These are phyloP conservation scores for Plasmodium billcollinsi DNA, from an alignment of 169 alveolate species.

Conservation along the genomic window DNA sequence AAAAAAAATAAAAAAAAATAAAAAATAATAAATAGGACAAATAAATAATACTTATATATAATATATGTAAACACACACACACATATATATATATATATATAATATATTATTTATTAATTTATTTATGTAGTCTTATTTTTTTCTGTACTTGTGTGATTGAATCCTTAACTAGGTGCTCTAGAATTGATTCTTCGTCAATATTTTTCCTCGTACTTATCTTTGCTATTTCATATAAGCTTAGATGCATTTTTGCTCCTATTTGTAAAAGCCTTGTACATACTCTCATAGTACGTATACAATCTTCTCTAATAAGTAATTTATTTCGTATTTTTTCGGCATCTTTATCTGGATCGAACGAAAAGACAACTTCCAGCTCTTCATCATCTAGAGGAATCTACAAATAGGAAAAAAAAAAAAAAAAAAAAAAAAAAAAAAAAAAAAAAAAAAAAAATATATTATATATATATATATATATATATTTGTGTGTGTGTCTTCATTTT, in stretches of 20 bases:
- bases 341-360: conserved; percentile 90
- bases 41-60: not conserved
- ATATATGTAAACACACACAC: not conserved
- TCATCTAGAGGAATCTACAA: conserved; percentile 88
- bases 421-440: not conserved
- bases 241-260: conserved; percentile 90
- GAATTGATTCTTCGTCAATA: conserved; percentile 91
- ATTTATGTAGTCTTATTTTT: not conserved
- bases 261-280: conserved; percentile 91
- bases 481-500: too few relatives aligned
- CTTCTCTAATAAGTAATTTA: conserved; percentile 89
- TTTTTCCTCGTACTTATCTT: conserved; percentile 88
- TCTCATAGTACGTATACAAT: conserved; percentile 92
- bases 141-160: conserved; percentile 79
- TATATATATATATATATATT: not conserved
- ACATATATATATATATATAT: not conserved
- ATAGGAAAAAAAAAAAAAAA: not conserved
- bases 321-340: conserved; percentile 91
- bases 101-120: not conserved
- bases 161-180: conserved; percentile 84
- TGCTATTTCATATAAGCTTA: conserved; percentile 91
- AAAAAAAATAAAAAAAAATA: conserved; percentile 7
- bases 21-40: not conserved
- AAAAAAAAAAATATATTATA: not conserved
- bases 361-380: conserved; percentile 88